Evolutionary conservation across 768 basidiomycete genomes (phyloP).

Genomic region (Piloderma croceum): DNA sequence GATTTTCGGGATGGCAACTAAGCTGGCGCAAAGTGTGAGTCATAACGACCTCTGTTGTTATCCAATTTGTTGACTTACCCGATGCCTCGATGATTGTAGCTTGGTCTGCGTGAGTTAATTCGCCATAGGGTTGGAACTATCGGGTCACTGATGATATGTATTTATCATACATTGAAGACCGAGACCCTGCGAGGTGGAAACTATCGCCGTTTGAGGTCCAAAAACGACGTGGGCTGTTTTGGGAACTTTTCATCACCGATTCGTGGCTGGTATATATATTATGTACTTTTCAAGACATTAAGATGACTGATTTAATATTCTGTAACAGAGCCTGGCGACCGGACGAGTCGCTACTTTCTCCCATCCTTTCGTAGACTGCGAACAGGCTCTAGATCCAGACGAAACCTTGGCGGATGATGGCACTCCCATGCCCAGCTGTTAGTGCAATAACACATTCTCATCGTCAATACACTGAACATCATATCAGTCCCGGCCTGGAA

Average conservation of each 20-base stretch:
- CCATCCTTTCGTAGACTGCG: conserved; percentile 67
- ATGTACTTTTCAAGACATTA: background rate
- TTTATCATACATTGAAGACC: conserved; percentile 43
- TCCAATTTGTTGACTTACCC: conserved; percentile 1
- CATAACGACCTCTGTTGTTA: conserved; percentile 44
- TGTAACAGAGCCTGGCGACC: conserved; percentile 55
- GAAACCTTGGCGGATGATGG: conserved; percentile 56
- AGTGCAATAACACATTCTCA: conserved; percentile 19
- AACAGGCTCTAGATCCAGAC: conserved; percentile 57
- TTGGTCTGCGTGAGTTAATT: background rate
- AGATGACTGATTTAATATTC: conserved; percentile 2
- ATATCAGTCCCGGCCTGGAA: conserved; percentile 64
- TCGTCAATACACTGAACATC: background rate
- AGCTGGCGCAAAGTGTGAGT: conserved; percentile 63
- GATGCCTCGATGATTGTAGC: background rate
- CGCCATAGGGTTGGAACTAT: background rate
- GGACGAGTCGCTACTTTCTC: conserved; percentile 66
- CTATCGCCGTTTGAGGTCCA: conserved; percentile 57
- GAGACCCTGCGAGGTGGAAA: conserved; percentile 69
- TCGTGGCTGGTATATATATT: conserved; percentile 56
- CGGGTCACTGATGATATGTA: too few species aligned
- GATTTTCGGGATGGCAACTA: conserved; percentile 58
- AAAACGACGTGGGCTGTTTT: conserved; percentile 64
- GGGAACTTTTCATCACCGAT: conserved; percentile 72
- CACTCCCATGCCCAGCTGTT: conserved; percentile 52